A percentile compares a stretch with the other conserved stretches of the same genome.
Conservation (phyloP, 2,329 filamentous ascomycete species). For the Phyllachora maydis region DNA sequence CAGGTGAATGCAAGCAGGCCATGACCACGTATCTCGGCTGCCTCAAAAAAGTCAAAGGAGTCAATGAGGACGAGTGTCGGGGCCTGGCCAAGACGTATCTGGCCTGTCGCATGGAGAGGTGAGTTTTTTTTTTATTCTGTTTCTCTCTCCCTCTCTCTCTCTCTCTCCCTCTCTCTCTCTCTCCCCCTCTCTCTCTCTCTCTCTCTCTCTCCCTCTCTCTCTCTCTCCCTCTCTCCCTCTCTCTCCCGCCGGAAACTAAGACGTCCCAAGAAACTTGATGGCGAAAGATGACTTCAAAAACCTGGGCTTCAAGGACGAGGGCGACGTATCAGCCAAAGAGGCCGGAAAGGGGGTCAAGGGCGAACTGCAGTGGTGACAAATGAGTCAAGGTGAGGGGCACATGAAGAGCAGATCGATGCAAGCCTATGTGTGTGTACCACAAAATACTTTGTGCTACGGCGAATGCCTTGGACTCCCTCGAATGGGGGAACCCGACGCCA, state of each 20-base stretch:
- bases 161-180: not conserved
- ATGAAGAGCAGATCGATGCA: not conserved
- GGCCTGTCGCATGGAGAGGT: constrained; percentile 87
- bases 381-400: not conserved
- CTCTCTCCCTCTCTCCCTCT: not conserved
- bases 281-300: constrained; percentile 90
- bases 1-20: constrained; percentile 81
- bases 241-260: constrained; percentile 1
- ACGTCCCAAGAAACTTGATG: constrained; percentile 63
- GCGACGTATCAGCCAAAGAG: constrained; percentile 5
- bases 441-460: constrained; percentile 36
- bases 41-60: constrained; percentile 63
- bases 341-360: constrained; percentile 12
- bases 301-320: constrained; percentile 45
- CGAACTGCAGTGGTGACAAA: constrained; percentile 13
- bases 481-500: constrained; percentile 63
- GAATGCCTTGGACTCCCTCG: constrained; percentile 56
- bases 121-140: constrained; percentile 12
- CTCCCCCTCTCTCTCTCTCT: constrained; percentile 1
- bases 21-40: constrained; percentile 76
- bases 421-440: not conserved
- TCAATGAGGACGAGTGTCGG: constrained; percentile 75
- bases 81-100: constrained; percentile 75
- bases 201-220: constrained; percentile 1
- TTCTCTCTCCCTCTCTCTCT: constrained; percentile 1